Percentiles rank a stretch among this genome's conserved stretches.
Conservation (phyloP, 345 rosid species). For the Dimocarpus longan region DNA sequence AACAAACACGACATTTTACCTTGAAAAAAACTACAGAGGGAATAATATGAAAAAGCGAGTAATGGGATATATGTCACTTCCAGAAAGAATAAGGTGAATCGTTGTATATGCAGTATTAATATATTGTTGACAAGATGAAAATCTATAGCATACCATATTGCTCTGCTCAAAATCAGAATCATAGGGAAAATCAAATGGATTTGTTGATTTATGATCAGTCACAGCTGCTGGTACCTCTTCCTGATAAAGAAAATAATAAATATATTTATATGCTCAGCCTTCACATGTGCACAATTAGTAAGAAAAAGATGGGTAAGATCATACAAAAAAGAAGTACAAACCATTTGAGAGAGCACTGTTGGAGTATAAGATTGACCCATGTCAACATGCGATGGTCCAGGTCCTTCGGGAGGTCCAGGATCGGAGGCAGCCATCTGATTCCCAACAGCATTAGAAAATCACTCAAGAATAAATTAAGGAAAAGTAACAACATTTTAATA, state of each 20-base stretch:
- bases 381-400: slow-evolving; percentile 31
- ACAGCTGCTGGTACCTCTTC: slow-evolving; percentile 43
- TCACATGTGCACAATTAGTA: not conserved
- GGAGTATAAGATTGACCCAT: slow-evolving; percentile 41
- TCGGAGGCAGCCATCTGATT: slow-evolving; percentile 31
- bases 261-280: slow-evolving; percentile 9
- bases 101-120: not conserved
- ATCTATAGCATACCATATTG: slow-evolving; percentile 58
- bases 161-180: slow-evolving; percentile 59
- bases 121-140: not conserved
- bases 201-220: slow-evolving; percentile 58
- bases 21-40: not conserved
- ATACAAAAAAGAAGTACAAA: slow-evolving; percentile 29
- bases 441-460: slow-evolving; percentile 30
- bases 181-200: slow-evolving; percentile 93
- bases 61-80: not conserved
- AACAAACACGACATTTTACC: not conserved
- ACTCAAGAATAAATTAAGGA: slow-evolving; percentile 24
- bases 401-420: slow-evolving; percentile 36
- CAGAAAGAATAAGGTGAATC: not conserved
- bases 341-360: slow-evolving; percentile 39
- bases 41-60: not conserved
- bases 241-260: slow-evolving; percentile 36
- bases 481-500: slow-evolving; percentile 14
- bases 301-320: not conserved